Conservation (phyloP, 1,139 yeast species). For the Debaryomyces subglobosus region DNA sequence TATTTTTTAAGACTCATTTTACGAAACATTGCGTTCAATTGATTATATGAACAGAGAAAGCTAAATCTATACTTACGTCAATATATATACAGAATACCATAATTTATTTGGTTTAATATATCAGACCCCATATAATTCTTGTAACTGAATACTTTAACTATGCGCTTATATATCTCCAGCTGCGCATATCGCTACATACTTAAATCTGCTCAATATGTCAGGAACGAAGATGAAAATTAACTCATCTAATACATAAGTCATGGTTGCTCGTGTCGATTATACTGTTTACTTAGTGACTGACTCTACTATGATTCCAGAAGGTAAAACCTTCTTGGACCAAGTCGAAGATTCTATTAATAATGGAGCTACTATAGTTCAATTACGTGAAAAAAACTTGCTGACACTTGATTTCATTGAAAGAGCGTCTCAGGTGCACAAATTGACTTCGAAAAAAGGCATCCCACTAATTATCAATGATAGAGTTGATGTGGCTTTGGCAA, state of each 20-base stretch:
- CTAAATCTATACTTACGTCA: not conserved
- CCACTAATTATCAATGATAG: constrained; percentile 89
- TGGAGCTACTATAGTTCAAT: constrained; percentile 82
- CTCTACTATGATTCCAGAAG: constrained; percentile 71
- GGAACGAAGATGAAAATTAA: not conserved
- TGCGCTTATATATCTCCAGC: not conserved
- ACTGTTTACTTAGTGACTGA: constrained; percentile 81
- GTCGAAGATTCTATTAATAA: constrained; percentile 63
- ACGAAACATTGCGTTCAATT: not conserved
- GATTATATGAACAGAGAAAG: not conserved
- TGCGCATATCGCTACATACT: not conserved
- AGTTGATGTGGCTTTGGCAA: constrained; percentile 85
- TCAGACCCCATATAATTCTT: not conserved
- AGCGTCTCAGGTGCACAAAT: constrained; percentile 61
- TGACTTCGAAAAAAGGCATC: constrained; percentile 61
- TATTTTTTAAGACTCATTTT: not conserved
- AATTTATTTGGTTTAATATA: not conserved
- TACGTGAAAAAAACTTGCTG: constrained; percentile 76
- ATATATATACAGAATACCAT: not conserved
- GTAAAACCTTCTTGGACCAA: constrained; percentile 60
- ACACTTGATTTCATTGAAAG: constrained; percentile 68
- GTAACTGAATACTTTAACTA: not conserved
- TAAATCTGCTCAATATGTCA: not conserved
- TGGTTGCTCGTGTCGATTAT: constrained; percentile 48
- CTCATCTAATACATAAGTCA: not conserved